These are phyloP conservation scores for Colletotrichum kahawae DNA, from an alignment of 2,329 filamentous ascomycete species.

Conservation along the genomic window DNA sequence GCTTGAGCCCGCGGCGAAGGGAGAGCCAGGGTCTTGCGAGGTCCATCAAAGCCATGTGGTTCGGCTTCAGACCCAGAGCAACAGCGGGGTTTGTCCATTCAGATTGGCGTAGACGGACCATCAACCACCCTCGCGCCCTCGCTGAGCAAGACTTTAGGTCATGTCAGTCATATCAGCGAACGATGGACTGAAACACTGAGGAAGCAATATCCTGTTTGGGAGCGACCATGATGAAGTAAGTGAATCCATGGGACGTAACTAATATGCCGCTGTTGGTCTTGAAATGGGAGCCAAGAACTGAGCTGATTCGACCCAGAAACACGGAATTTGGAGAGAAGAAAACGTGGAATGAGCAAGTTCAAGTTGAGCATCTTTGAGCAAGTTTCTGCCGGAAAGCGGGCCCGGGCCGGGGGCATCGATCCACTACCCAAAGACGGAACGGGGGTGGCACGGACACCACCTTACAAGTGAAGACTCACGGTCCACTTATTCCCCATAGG, in stretches of 20 bases:
- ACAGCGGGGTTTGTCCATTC: background rate
- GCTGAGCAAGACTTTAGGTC: background rate
- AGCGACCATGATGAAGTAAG: background rate
- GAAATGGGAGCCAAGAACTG: background rate
- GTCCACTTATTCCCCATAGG: background rate
- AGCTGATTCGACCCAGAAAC: background rate
- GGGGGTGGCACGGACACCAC: background rate
- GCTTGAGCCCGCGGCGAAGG: background rate
- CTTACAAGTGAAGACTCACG: background rate
- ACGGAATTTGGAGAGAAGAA: background rate
- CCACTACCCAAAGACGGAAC: background rate
- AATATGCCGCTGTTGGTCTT: background rate
- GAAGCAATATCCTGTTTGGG: background rate
- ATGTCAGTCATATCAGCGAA: background rate
- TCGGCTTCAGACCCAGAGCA: background rate
- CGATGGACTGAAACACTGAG: background rate
- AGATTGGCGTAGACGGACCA: too few species aligned
- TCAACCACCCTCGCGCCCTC: background rate
- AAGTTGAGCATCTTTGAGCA: slow-evolving; percentile 42
- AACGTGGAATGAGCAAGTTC: slow-evolving; percentile 18
- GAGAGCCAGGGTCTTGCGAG: background rate
- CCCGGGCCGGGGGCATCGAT: background rate
- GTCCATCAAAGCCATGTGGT: background rate
- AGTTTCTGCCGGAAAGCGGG: slow-evolving; percentile 29
- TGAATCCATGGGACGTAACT: background rate